These are phyloP conservation scores for Silene latifolia DNA, from an alignment of 148 eudicot genomes.

Conservation along the genomic window DNA sequence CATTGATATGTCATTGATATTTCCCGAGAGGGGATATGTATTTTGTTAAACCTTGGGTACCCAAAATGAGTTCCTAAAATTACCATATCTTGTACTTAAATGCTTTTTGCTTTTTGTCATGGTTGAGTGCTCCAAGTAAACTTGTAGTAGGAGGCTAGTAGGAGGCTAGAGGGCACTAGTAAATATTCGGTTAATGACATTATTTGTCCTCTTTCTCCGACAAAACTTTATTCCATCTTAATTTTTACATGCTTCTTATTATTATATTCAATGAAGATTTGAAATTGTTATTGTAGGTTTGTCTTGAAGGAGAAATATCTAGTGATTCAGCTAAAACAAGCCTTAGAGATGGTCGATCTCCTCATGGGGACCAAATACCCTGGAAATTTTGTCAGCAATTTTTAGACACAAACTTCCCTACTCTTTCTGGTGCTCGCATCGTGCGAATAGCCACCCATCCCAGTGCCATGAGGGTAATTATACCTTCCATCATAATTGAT, in stretches of 20 bases:
- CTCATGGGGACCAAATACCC: slow-evolving; percentile 94
- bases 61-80: no score
- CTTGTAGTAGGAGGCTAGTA: neutral
- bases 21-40: neutral
- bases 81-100: neutral
- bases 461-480: slow-evolving; percentile 84
- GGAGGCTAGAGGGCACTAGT: neutral
- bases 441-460: slow-evolving; percentile 99
- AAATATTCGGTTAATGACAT: neutral
- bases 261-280: neutral
- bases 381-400: slow-evolving; percentile 93
- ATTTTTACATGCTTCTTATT: neutral
- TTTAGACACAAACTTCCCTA: slow-evolving; percentile 66
- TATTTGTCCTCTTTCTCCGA: neutral
- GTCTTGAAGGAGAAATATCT: slow-evolving; percentile 93
- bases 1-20: neutral
- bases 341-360: slow-evolving; percentile 67
- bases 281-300: slow-evolving; percentile 41
- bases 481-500: neutral
- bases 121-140: neutral
- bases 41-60: neutral
- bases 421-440: slow-evolving; percentile 91
- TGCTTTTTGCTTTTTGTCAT: neutral
- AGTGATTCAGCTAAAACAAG: slow-evolving; percentile 67
- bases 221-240: neutral